Percentiles rank a stretch among this genome's conserved stretches.
These are phyloP conservation scores for Pleurozium schreberi DNA, from an alignment of 225 moss, liverwort and hornwort species.

Conservation along the genomic window DNA sequence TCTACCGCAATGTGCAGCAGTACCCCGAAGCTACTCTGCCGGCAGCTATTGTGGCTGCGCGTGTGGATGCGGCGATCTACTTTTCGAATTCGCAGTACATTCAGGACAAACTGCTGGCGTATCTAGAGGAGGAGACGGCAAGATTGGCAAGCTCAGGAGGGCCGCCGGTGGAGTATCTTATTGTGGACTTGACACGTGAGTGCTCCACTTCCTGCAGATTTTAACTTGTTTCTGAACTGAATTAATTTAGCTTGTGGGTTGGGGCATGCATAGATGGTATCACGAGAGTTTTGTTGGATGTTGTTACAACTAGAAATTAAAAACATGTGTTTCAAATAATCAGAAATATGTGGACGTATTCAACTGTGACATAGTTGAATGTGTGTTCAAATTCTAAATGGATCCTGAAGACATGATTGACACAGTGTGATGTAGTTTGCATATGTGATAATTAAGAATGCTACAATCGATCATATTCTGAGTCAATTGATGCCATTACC, in stretches of 20 bases:
- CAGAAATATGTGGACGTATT: background rate
- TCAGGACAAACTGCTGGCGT: constrained; percentile 40
- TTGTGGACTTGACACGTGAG: constrained; percentile 53
- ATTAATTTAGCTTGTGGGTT: background rate
- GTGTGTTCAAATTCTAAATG: background rate
- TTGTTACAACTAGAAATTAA: background rate
- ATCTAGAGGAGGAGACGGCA: constrained; percentile 17
- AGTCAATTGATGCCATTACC: background rate
- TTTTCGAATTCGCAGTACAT: constrained; percentile 83
- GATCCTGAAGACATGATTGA: background rate
- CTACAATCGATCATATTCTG: background rate
- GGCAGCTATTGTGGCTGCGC: constrained; percentile 43
- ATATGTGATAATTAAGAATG: background rate
- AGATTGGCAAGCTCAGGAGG: background rate
- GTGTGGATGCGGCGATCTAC: constrained; percentile 71
- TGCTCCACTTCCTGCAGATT: background rate
- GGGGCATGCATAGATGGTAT: background rate
- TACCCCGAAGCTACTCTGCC: constrained; percentile 39
- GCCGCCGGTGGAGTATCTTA: constrained; percentile 21
- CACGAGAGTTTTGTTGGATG: background rate
- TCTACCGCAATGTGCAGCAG: constrained; percentile 55
- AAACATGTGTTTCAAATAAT: background rate
- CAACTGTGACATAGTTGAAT: background rate
- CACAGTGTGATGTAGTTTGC: background rate
- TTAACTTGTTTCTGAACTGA: background rate